A percentile compares a stretch with the other conserved stretches of the same genome.
These are phyloP conservation scores for Spathaspora passalidarum DNA, from an alignment of 805 yeast species.

Conservation along the genomic window DNA sequence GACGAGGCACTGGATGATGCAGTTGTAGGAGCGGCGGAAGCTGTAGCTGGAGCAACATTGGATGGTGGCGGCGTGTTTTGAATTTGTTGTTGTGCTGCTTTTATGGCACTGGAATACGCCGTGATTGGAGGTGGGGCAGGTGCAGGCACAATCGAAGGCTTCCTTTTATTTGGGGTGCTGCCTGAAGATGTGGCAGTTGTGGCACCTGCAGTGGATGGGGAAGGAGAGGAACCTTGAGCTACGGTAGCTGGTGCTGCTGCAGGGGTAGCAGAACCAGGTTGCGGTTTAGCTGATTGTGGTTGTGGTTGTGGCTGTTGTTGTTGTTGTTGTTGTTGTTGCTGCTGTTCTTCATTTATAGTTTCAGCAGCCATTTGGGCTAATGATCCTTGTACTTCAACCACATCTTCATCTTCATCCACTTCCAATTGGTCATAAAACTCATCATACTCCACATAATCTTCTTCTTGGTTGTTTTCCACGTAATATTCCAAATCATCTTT, in stretches of 20 bases:
- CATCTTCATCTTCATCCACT: conserved; percentile 47
- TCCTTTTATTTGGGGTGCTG: conserved; percentile 17
- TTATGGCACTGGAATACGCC: conserved; percentile 23
- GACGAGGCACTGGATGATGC: conserved; percentile 10
- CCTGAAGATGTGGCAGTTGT: conserved; percentile 9
- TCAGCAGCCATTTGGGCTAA: conserved; percentile 20
- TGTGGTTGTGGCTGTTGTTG: conserved; percentile 4
- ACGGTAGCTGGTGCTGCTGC: conserved; percentile 10
- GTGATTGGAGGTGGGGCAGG: conserved; percentile 22
- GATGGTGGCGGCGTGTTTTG: conserved; percentile 8
- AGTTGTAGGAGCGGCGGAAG: conserved; percentile 8
- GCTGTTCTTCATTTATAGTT: conserved; percentile 14
- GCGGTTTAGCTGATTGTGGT: neutral
- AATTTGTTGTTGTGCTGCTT: conserved; percentile 20
- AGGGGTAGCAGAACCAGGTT: conserved; percentile 2
- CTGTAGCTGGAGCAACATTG: conserved; percentile 10
- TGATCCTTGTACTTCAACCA: conserved; percentile 18
- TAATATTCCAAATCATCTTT: conserved; percentile 90
- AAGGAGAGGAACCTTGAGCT: neutral
- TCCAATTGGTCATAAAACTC: conserved; percentile 86
- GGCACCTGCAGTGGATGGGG: conserved; percentile 11
- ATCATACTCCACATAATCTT: conserved; percentile 90
- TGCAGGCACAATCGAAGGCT: conserved; percentile 16
- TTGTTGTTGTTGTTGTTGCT: conserved; percentile 7
- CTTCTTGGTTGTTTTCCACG: conserved; percentile 90